Percentiles rank a stretch among this genome's conserved stretches.
phyloP scores from a whole-genome alignment of 371 early-diverging fungal genomes.

The Mortierella sp. region DNA sequence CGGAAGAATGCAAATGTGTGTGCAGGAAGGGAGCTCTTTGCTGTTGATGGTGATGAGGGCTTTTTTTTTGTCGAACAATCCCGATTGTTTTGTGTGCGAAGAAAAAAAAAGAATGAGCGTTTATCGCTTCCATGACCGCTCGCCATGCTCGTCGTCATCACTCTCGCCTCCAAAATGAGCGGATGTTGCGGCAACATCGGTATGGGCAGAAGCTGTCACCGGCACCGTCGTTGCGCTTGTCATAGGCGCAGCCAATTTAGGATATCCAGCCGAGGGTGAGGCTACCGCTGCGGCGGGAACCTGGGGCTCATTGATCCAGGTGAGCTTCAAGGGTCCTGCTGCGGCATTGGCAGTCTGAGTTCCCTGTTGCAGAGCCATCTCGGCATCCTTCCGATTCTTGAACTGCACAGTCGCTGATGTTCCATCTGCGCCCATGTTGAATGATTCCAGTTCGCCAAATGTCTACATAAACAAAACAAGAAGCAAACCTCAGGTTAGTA shows the following conservation, averaged over 20 bases:
- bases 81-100: not conserved
- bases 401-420: conserved; percentile 60
- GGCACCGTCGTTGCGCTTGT: conserved; percentile 9
- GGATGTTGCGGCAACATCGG: conserved; percentile 4
- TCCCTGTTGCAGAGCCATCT: conserved; percentile 58
- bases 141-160: conserved; percentile 43
- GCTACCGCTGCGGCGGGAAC: conserved; percentile 7
- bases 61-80: not conserved
- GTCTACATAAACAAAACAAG: conserved; percentile 55
- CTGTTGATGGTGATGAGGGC: not conserved
- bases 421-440: conserved; percentile 55
- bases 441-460: conserved; percentile 67
- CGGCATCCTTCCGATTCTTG: conserved; percentile 65
- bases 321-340: conserved; percentile 46
- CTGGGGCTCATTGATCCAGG: conserved; percentile 58
- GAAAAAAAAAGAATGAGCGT: not conserved
- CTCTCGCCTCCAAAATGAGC: conserved; percentile 28
- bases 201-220: not conserved
- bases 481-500: not conserved
- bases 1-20: conserved; percentile 1
- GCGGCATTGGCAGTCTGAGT: conserved; percentile 47
- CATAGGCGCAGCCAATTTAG: not conserved
- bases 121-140: conserved; percentile 57
- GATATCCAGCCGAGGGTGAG: not conserved
- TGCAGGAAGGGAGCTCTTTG: not conserved